phyloP scores from a whole-genome alignment of 1,139 yeast species.

The Protomyces macrosporus region DNA sequence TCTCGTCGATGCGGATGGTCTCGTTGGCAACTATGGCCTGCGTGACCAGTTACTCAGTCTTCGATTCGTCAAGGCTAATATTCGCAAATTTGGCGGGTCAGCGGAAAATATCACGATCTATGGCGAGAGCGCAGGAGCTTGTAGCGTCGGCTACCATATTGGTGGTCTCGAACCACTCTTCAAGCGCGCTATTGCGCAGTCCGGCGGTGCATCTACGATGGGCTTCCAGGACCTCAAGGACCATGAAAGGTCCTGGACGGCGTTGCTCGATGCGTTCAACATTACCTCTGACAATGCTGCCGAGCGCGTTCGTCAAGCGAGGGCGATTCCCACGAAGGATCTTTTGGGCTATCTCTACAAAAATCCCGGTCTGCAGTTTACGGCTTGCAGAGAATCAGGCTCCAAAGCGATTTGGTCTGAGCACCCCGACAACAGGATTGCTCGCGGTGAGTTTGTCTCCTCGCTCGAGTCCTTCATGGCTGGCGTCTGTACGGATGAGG shows the following conservation, averaged over 20 bases:
- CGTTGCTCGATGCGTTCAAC: slow-evolving; percentile 3
- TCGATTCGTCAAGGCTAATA: slow-evolving; percentile 41
- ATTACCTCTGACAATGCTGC: slow-evolving; percentile 1
- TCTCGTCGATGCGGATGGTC: slow-evolving; percentile 17
- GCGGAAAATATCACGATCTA: slow-evolving; percentile 38
- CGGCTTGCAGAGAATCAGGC: slow-evolving; percentile 17
- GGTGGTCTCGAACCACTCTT: slow-evolving; percentile 18
- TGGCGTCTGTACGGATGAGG: slow-evolving; percentile 14
- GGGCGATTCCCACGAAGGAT: slow-evolving; percentile 1
- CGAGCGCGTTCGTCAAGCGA: slow-evolving; percentile 5
- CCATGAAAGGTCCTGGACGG: slow-evolving; percentile 12
- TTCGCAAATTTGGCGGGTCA: slow-evolving; percentile 41
- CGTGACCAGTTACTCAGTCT: slow-evolving; percentile 40
- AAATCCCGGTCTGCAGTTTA: slow-evolving; percentile 6
- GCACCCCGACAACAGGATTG: slow-evolving; percentile 14
- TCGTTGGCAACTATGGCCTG: slow-evolving; percentile 39
- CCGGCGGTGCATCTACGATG: slow-evolving; percentile 22
- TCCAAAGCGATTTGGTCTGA: slow-evolving; percentile 21
- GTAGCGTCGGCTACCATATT: slow-evolving; percentile 27
- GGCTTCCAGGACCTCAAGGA: background rate
- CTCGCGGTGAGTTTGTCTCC: slow-evolving; percentile 3
- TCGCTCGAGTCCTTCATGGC: slow-evolving; percentile 13
- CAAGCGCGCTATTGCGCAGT: slow-evolving; percentile 19
- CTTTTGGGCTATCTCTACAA: background rate
- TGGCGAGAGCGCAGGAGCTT: slow-evolving; percentile 43